Evolutionary conservation across 129 eudicot genomes (phyloP).

Genomic region (Apium graveolens): DNA sequence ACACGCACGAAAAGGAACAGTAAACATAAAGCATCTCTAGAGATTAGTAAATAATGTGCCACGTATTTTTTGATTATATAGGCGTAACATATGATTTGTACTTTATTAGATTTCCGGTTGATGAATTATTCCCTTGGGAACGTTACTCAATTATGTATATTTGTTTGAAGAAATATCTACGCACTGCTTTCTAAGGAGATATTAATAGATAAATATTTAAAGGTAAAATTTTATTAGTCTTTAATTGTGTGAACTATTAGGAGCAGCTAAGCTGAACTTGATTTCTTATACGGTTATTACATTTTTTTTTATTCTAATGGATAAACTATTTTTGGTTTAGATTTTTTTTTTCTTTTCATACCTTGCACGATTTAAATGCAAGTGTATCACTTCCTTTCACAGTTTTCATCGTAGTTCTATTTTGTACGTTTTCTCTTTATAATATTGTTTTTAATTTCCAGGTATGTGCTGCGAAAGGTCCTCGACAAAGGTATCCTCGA

Average conservation of each 20-base stretch:
- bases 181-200: neutral
- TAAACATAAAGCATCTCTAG: neutral
- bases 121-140: neutral
- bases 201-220: neutral
- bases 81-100: neutral
- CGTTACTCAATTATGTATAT: neutral
- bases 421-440: neutral
- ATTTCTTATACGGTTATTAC: neutral
- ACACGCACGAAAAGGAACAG: neutral
- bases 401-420: neutral
- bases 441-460: constrained; percentile 22
- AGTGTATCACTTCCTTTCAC: neutral
- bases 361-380: neutral
- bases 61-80: neutral
- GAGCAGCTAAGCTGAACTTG: neutral
- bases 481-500: constrained; percentile 93
- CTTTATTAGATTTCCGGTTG: neutral
- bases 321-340: neutral
- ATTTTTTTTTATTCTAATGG: neutral
- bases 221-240: neutral
- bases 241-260: neutral
- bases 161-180: neutral
- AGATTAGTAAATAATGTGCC: neutral
- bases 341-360: neutral
- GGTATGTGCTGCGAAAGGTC: constrained; percentile 95